These are phyloP conservation scores for Lonicera japonica DNA, from an alignment of 129 eudicot species.

Conservation along the genomic window DNA sequence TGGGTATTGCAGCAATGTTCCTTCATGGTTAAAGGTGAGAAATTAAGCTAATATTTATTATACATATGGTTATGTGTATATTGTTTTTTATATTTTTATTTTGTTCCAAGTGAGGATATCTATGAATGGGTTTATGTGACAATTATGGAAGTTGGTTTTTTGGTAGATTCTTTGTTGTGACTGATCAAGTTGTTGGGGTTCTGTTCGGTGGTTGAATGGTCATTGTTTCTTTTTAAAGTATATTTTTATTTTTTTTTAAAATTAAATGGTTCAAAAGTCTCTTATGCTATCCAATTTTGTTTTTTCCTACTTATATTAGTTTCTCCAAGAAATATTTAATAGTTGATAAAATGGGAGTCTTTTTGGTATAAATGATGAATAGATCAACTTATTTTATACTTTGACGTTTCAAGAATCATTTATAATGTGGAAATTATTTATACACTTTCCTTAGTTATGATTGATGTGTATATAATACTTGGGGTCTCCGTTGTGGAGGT, in stretches of 20 bases:
- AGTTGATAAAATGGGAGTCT: no score
- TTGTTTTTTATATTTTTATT: slow-evolving; percentile 6
- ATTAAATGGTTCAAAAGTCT: background rate
- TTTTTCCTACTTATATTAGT: background rate
- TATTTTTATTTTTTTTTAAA: background rate
- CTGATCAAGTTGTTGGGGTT: slow-evolving; percentile 15
- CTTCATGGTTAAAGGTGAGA: slow-evolving; percentile 91
- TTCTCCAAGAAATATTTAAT: no score
- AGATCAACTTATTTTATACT: no score
- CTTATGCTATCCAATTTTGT: slow-evolving; percentile 3
- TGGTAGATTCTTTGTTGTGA: slow-evolving; percentile 37
- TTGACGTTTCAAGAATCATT: no score
- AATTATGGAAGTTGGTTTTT: slow-evolving; percentile 66
- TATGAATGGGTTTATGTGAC: slow-evolving; percentile 44
- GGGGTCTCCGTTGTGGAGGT: no score
- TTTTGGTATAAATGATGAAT: no score
- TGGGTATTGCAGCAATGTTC: slow-evolving; percentile 92
- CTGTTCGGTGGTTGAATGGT: slow-evolving; percentile 14
- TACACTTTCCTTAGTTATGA: no score
- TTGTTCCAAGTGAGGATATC: background rate
- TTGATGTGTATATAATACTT: no score
- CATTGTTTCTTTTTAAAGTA: background rate
- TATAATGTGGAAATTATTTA: no score
- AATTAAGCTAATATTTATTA: no score
- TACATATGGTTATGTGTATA: background rate